These are phyloP conservation scores for Suhomyces coccinellae DNA, from an alignment of 1,139 yeast species.

Conservation along the genomic window DNA sequence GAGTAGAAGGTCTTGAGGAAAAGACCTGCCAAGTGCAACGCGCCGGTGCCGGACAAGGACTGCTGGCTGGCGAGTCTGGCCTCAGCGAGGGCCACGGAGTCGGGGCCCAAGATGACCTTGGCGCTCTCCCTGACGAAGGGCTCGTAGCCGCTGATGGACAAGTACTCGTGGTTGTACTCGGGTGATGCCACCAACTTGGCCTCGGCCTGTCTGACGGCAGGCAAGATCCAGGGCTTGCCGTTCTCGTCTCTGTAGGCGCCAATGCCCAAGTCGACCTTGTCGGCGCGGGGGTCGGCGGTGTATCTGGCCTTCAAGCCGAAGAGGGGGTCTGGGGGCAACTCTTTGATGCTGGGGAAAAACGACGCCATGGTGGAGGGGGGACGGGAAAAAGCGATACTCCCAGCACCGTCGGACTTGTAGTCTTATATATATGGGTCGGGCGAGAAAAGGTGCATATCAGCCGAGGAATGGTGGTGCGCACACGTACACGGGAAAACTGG, in stretches of 20 bases:
- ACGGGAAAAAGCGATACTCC: too few species aligned
- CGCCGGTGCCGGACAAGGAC: slow-evolving; percentile 94
- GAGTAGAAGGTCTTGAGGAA: slow-evolving; percentile 62
- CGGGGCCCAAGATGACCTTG: slow-evolving; percentile 71
- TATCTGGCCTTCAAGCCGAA: slow-evolving; percentile 82
- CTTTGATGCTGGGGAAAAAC: slow-evolving; percentile 49
- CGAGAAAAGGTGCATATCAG: not conserved
- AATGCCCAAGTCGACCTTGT: slow-evolving; percentile 88
- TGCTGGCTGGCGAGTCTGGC: slow-evolving; percentile 72
- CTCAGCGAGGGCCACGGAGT: slow-evolving; percentile 55
- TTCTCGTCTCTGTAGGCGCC: slow-evolving; percentile 94
- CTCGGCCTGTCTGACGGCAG: slow-evolving; percentile 81
- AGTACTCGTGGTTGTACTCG: slow-evolving; percentile 84
- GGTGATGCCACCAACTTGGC: slow-evolving; percentile 47
- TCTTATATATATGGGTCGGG: not conserved
- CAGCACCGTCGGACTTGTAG: not conserved
- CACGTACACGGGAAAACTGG: not conserved
- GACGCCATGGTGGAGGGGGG: slow-evolving; percentile 29
- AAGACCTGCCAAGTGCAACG: slow-evolving; percentile 82
- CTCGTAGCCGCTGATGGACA: slow-evolving; percentile 77
- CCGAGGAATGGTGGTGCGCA: slow-evolving; percentile 7
- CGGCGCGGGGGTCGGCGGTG: slow-evolving; percentile 58
- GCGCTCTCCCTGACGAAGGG: slow-evolving; percentile 74
- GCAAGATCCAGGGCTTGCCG: slow-evolving; percentile 94
- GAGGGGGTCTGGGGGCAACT: slow-evolving; percentile 74